Percentiles rank a stretch among this genome's conserved stretches.
Evolutionary conservation across 2,329 filamentous ascomycete species (phyloP).

Genomic region (Sordariomycetes sp.): DNA sequence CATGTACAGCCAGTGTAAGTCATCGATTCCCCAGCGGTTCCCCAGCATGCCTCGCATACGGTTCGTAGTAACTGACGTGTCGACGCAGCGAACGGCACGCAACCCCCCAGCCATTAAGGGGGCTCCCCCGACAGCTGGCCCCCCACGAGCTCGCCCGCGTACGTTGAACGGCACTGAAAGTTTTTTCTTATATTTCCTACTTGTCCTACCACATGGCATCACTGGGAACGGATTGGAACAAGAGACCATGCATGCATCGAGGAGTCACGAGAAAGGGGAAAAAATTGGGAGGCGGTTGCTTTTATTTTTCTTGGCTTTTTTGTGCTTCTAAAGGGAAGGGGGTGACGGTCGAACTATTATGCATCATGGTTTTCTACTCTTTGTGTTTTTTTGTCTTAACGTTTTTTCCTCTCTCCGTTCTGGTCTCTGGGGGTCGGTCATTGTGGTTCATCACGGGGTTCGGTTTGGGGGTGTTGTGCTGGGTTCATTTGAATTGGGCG

Average conservation of each 20-base stretch:
- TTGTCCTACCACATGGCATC: conserved; percentile 1
- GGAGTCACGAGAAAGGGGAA: conserved; percentile 4
- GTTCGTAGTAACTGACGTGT: neutral
- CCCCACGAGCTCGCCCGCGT: too few species aligned
- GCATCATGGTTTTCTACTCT: neutral
- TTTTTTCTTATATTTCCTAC: neutral
- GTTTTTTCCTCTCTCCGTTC: neutral
- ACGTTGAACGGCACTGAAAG: too few species aligned
- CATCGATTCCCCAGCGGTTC: neutral
- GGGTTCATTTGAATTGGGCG: neutral
- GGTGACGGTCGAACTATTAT: neutral
- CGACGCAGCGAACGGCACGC: conserved; percentile 18
- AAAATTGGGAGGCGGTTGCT: neutral
- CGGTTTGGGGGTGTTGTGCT: neutral
- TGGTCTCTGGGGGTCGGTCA: neutral
- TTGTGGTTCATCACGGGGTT: neutral
- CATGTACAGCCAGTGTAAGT: conserved; percentile 45
- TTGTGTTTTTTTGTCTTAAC: neutral
- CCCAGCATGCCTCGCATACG: neutral
- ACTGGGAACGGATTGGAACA: neutral
- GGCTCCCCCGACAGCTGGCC: too few species aligned
- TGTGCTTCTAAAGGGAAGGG: neutral
- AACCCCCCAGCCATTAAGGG: conserved; percentile 18
- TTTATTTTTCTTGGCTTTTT: conserved; percentile 1
- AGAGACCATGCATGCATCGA: conserved; percentile 4